A percentile compares a stretch with the other conserved stretches of the same genome.
Conservation (phyloP, 768 basidiomycete species). For the Trametes villosa region DNA sequence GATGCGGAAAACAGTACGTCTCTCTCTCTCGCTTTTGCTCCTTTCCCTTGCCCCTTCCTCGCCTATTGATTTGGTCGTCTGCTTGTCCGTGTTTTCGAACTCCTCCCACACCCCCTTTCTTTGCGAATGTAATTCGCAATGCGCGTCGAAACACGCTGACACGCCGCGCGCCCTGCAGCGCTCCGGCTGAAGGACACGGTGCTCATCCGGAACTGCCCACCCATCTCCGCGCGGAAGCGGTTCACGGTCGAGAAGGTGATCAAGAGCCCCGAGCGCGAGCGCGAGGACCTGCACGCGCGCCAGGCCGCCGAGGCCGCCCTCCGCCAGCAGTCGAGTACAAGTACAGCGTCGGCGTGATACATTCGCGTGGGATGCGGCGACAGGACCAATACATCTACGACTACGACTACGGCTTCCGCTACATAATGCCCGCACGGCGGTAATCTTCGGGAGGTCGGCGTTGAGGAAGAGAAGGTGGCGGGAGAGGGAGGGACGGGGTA, state of each 20-base stretch:
- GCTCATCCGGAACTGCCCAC: constrained; percentile 80
- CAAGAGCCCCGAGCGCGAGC: constrained; percentile 67
- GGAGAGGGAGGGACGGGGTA: not conserved
- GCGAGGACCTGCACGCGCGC: constrained; percentile 26
- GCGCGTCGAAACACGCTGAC: not conserved
- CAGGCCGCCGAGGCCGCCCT: constrained; percentile 19
- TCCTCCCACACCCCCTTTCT: too few relatives aligned
- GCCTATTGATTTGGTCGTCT: too few relatives aligned
- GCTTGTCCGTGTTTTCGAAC: too few relatives aligned
- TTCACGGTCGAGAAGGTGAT: constrained; percentile 72
- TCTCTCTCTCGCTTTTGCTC: not conserved
- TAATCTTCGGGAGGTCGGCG: not conserved
- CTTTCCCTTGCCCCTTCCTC: not conserved
- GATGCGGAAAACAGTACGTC: constrained; percentile 72
- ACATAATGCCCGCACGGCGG: not conserved
- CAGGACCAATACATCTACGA: not conserved
- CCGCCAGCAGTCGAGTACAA: not conserved
- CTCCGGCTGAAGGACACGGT: constrained; percentile 73
- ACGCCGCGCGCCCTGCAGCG: constrained; percentile 41
- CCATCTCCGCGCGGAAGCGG: constrained; percentile 77
- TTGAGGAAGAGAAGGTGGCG: not conserved
- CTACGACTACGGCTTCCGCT: not conserved
- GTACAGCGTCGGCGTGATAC: not conserved
- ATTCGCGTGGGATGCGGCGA: not conserved
- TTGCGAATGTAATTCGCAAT: too few relatives aligned